Conservation (phyloP, 768 basidiomycete genomes). For the Calvatia gigantea region DNA sequence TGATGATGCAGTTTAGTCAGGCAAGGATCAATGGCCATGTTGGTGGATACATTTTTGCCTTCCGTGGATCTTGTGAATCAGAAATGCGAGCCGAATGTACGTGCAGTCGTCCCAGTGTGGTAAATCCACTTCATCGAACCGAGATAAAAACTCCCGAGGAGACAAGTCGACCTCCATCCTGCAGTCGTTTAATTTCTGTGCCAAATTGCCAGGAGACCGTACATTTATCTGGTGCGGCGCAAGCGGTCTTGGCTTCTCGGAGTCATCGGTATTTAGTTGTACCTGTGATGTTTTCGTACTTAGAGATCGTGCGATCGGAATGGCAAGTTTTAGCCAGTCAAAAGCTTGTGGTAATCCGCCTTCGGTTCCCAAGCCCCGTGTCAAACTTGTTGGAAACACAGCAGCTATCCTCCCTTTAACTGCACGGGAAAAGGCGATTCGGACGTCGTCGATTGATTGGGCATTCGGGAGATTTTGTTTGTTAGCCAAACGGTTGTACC, state of each 20-base stretch:
- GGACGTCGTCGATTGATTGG: slow-evolving; percentile 45
- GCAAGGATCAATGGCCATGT: no score
- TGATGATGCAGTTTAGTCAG: no score
- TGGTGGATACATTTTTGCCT: slow-evolving; percentile 34
- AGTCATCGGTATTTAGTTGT: slow-evolving; percentile 1
- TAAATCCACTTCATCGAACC: slow-evolving; percentile 30
- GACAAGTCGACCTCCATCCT: slow-evolving; percentile 26
- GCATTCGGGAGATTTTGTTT: slow-evolving; percentile 58
- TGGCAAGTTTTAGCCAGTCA: slow-evolving; percentile 32
- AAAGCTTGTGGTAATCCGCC: slow-evolving; percentile 35
- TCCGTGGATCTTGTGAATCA: slow-evolving; percentile 36
- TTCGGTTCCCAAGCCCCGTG: slow-evolving; percentile 11
- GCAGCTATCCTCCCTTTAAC: slow-evolving; percentile 27
- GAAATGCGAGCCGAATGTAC: slow-evolving; percentile 40
- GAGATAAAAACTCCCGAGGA: slow-evolving; percentile 28
- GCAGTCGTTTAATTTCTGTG: slow-evolving; percentile 32
- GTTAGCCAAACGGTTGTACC: slow-evolving; percentile 44
- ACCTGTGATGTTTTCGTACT: background rate
- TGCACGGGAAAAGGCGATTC: slow-evolving; percentile 24
- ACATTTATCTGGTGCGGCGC: slow-evolving; percentile 11
- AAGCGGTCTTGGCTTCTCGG: background rate
- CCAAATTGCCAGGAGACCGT: slow-evolving; percentile 21
- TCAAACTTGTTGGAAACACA: slow-evolving; percentile 25
- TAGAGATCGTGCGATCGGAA: slow-evolving; percentile 22
- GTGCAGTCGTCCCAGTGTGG: slow-evolving; percentile 49